Conservation (phyloP, 345 rosid genomes). For the Jatropha curcas region DNA sequence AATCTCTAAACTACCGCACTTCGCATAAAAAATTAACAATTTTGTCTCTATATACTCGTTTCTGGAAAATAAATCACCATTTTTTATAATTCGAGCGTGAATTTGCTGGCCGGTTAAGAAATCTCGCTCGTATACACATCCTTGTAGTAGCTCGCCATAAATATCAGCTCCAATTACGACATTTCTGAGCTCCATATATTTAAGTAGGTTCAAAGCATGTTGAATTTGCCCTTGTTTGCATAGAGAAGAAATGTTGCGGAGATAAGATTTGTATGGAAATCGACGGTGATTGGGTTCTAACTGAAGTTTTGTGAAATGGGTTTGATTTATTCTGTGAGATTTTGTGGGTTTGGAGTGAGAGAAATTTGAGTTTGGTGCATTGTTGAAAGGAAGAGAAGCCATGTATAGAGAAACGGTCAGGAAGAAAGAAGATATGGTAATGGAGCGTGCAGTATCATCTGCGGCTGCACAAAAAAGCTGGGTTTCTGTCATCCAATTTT, state of each 20-base stretch:
- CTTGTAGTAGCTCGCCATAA: slow-evolving; percentile 71
- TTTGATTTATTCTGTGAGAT: slow-evolving; percentile 6
- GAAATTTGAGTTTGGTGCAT: slow-evolving; percentile 9
- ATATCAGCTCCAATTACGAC: slow-evolving; percentile 54
- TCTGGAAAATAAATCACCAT: slow-evolving; percentile 49
- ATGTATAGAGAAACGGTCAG: slow-evolving; percentile 17
- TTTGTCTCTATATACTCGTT: slow-evolving; percentile 72
- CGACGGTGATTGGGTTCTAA: not conserved
- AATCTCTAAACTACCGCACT: slow-evolving; percentile 49
- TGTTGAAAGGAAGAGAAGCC: slow-evolving; percentile 35
- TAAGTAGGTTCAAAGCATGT: slow-evolving; percentile 54
- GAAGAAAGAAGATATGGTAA: not conserved
- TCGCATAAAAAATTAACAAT: slow-evolving; percentile 62
- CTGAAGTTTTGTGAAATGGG: slow-evolving; percentile 6
- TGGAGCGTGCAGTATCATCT: no score
- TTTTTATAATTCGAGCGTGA: slow-evolving; percentile 69
- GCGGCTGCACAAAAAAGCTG: no score
- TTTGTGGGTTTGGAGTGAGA: not conserved
- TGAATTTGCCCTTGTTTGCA: slow-evolving; percentile 56
- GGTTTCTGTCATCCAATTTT: not conserved
- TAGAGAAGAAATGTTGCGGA: slow-evolving; percentile 48
- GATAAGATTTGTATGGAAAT: slow-evolving; percentile 35
- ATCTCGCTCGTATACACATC: slow-evolving; percentile 62
- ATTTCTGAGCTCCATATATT: slow-evolving; percentile 47
- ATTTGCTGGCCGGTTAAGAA: slow-evolving; percentile 60